phyloP scores from a whole-genome alignment of 139 green algal genomes.

The Astrephomene gubernaculifera region DNA sequence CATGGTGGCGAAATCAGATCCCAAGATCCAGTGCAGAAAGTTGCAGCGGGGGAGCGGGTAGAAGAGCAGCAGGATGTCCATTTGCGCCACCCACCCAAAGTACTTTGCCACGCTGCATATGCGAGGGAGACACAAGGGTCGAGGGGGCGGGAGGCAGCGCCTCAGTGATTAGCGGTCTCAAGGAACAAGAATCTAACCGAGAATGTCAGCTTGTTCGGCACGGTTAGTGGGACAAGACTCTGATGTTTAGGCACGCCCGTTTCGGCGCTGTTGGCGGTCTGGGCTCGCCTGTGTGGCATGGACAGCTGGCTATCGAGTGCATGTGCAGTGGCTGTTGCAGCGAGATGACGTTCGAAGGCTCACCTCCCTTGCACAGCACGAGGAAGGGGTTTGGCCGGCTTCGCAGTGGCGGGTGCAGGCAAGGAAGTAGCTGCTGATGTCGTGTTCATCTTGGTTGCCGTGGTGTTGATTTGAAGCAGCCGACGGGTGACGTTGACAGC shows the following conservation, averaged over 20 bases:
- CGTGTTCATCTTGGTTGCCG: neutral
- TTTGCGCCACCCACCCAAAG: conserved; percentile 27
- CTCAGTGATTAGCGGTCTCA: neutral
- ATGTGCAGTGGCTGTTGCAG: neutral
- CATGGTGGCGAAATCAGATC: conserved; percentile 1
- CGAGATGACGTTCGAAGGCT: neutral
- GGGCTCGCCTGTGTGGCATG: neutral
- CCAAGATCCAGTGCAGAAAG: conserved; percentile 32
- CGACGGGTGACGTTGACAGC: neutral
- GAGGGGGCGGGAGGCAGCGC: neutral
- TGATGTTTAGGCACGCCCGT: too few relatives aligned
- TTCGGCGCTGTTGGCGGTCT: neutral
- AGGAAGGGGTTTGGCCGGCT: neutral
- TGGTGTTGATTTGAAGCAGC: neutral
- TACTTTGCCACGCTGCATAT: conserved; percentile 33
- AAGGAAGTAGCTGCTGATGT: too few relatives aligned
- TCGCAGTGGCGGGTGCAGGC: neutral
- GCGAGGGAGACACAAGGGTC: too few relatives aligned
- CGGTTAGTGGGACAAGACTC: too few relatives aligned
- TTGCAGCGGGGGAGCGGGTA: conserved; percentile 40
- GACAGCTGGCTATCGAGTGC: neutral
- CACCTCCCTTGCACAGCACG: conserved; percentile 11
- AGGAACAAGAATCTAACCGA: neutral
- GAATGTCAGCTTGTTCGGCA: neutral
- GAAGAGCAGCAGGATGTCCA: conserved; percentile 39